Conservation (phyloP, 257 asterid genomes). For the Solanum sejunctum region DNA sequence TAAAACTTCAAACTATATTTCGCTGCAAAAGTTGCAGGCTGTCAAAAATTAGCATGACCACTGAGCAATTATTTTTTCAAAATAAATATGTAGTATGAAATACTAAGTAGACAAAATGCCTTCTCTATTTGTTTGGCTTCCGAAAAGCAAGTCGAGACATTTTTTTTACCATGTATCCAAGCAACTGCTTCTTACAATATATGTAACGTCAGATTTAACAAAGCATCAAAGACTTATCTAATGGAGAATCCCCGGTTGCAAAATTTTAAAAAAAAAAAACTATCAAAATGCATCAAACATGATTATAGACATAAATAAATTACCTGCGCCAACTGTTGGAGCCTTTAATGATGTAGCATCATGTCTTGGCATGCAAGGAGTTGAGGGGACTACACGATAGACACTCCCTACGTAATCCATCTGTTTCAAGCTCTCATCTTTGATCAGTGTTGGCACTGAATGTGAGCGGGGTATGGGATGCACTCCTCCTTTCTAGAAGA, state of each 20-base stretch:
- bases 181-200: neutral
- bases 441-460: slow-evolving; percentile 59
- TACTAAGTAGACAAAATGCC: neutral
- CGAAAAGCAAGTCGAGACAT: neutral
- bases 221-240: neutral
- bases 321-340: slow-evolving; percentile 33
- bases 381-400: slow-evolving; percentile 57
- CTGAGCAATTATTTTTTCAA: neutral
- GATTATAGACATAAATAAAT: neutral
- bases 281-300: neutral
- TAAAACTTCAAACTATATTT: neutral
- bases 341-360: slow-evolving; percentile 17
- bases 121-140: neutral
- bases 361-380: slow-evolving; percentile 38
- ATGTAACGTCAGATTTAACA: neutral
- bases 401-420: slow-evolving; percentile 37
- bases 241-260: neutral
- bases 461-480: slow-evolving; percentile 67
- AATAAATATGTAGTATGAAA: neutral
- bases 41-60: neutral
- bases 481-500: slow-evolving; percentile 45
- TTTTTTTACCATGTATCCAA: neutral
- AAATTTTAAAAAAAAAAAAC: neutral
- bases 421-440: slow-evolving; percentile 55
- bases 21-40: neutral